These are phyloP conservation scores for Coemansia sp. DNA, from an alignment of 192 early-diverging fungal genomes.

Conservation along the genomic window DNA sequence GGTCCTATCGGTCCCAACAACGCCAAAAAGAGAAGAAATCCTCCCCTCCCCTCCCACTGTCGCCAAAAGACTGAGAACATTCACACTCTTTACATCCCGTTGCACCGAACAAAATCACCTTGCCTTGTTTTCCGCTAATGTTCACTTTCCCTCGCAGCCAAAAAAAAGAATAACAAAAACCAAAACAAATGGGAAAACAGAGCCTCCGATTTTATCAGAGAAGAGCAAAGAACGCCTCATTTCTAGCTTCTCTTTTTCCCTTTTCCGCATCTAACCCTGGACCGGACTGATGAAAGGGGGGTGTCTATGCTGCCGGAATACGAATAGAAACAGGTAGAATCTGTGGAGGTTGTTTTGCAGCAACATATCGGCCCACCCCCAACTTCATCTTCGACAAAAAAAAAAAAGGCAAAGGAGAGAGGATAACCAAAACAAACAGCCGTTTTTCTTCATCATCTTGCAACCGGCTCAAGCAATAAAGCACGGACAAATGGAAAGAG, in stretches of 20 bases:
- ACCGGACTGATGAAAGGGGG: neutral
- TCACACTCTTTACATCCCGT: neutral
- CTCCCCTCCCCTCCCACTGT: neutral
- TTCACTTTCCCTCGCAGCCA: neutral
- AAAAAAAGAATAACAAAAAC: neutral
- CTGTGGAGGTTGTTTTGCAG: neutral
- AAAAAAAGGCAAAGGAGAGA: neutral
- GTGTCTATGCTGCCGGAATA: neutral
- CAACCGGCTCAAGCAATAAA: neutral
- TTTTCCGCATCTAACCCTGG: neutral
- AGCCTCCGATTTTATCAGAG: neutral
- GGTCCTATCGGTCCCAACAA: slow-evolving; percentile 10
- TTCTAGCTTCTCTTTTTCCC: neutral
- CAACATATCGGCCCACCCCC: neutral
- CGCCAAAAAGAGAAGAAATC: neutral
- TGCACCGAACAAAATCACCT: neutral
- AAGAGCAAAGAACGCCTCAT: slow-evolving; percentile 4
- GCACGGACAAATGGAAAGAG: neutral
- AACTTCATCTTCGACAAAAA: too few relatives aligned
- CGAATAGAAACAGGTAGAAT: neutral
- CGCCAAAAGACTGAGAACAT: neutral
- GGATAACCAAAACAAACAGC: neutral
- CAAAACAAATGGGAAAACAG: slow-evolving; percentile 2
- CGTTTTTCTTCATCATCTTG: neutral
- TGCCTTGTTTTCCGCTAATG: neutral